Conservation (phyloP, 306 rosid species). For the Vigna angularis region DNA sequence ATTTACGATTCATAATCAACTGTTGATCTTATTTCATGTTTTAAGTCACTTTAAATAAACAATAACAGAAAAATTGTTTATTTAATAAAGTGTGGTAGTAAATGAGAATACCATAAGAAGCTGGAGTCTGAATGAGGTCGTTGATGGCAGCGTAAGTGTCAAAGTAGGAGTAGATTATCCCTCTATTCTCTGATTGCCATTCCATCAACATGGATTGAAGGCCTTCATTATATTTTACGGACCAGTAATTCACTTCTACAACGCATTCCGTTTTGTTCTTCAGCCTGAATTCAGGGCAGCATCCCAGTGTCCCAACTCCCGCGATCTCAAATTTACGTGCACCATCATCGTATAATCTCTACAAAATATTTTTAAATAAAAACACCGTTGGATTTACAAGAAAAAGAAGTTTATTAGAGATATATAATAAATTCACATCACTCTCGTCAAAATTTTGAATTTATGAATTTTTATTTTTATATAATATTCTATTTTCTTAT, state of each 20-base stretch:
- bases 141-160: slow-evolving; percentile 59
- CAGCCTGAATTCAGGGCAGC: slow-evolving; percentile 68
- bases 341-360: slow-evolving; percentile 70
- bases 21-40: too few species aligned
- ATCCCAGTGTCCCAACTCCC: slow-evolving; percentile 72
- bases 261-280: slow-evolving; percentile 60
- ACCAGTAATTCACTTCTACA: slow-evolving; percentile 54
- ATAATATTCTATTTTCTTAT: too few species aligned
- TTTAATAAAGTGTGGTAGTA: too few species aligned
- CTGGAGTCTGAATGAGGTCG: slow-evolving; percentile 60
- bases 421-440: too few species aligned
- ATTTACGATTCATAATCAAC: too few species aligned
- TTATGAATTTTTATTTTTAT: too few species aligned
- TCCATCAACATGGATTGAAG: slow-evolving; percentile 60
- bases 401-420: too few species aligned
- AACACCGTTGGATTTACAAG: too few species aligned
- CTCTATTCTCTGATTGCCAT: slow-evolving; percentile 53
- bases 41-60: too few species aligned
- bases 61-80: too few species aligned
- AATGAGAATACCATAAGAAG: slow-evolving; percentile 51
- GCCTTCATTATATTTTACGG: slow-evolving; percentile 55
- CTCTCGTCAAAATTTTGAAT: too few species aligned
- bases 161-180: slow-evolving; percentile 64
- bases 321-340: slow-evolving; percentile 68
- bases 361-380: slow-evolving; percentile 3